Evolutionary conservation across 1,139 yeast genomes (phyloP).

Genomic region (Taphrina wiesneri): DNA sequence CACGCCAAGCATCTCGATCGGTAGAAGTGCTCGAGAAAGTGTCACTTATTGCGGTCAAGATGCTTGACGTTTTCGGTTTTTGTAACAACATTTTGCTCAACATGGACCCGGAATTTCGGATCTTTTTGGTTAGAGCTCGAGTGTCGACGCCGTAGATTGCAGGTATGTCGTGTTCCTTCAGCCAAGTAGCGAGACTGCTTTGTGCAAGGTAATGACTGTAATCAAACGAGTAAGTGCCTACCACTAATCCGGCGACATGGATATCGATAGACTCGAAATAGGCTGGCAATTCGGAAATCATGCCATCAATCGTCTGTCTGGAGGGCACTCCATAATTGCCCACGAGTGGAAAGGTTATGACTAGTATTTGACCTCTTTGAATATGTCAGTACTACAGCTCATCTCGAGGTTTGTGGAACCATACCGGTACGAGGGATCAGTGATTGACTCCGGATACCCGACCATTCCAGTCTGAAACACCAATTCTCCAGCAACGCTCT

Average conservation of each 20-base stretch:
- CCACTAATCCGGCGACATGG: constrained; percentile 95
- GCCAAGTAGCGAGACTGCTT: constrained; percentile 92
- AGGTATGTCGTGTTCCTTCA: constrained; percentile 85
- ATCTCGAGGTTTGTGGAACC: not conserved
- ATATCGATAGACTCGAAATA: constrained; percentile 89
- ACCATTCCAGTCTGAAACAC: constrained; percentile 99
- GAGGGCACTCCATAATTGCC: constrained; percentile 99
- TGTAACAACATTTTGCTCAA: constrained; percentile 78
- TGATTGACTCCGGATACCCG: constrained; percentile 97
- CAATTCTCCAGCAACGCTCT: constrained; percentile 89
- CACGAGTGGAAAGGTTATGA: constrained; percentile 91
- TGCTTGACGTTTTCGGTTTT: constrained; percentile 44
- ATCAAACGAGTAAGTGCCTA: constrained; percentile 95
- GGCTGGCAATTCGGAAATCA: constrained; percentile 75
- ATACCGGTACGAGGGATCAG: constrained; percentile 91
- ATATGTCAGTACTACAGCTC: not conserved
- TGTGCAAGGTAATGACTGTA: constrained; percentile 91
- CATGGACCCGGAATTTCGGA: constrained; percentile 90
- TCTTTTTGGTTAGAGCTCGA: constrained; percentile 86
- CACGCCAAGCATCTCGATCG: constrained; percentile 54
- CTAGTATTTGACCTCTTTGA: constrained; percentile 79
- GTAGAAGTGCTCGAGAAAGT: constrained; percentile 49
- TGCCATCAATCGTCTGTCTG: constrained; percentile 71
- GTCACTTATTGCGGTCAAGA: constrained; percentile 18
- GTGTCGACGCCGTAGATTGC: constrained; percentile 98